Evolutionary conservation across 495 filamentous ascomycete species (phyloP).

Genomic region (Daldinia caldariorum): DNA sequence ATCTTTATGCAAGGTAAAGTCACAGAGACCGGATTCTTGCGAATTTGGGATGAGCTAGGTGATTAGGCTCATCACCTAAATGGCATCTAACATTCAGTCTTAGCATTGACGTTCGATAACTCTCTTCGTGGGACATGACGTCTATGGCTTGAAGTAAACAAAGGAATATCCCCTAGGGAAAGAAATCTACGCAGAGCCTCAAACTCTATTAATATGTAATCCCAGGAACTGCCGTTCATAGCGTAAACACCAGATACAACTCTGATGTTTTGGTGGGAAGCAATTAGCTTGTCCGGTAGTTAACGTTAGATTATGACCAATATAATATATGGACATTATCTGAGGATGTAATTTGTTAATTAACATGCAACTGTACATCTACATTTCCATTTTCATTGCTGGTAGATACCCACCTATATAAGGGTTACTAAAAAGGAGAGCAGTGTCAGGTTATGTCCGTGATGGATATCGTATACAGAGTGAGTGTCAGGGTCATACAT

Average conservation of each 20-base stretch:
- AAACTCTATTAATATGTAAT: conserved; percentile 8
- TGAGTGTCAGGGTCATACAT: too few relatives aligned
- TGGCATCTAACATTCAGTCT: conserved; percentile 19
- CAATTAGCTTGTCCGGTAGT: conserved; percentile 2
- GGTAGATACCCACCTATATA: background rate
- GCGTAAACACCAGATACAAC: background rate
- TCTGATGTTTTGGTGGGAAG: conserved; percentile 8
- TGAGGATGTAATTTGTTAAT: background rate
- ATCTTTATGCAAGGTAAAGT: conserved; percentile 37
- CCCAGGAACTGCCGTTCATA: conserved; percentile 2
- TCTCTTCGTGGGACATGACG: background rate
- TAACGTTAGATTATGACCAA: conserved; percentile 4
- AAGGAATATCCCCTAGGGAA: background rate
- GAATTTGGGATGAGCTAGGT: conserved; percentile 23
- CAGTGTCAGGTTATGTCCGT: too few relatives aligned
- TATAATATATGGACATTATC: conserved; percentile 1
- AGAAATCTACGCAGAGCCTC: background rate
- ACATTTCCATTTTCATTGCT: background rate
- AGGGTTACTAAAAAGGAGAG: background rate
- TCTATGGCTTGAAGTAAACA: background rate
- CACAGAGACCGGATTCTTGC: conserved; percentile 3
- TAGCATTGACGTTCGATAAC: conserved; percentile 8
- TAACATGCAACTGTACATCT: background rate
- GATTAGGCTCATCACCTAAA: conserved; percentile 1
- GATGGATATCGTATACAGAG: too few relatives aligned